phyloP scores from a whole-genome alignment of 441 rosid genomes.

The Pelargonium myrrhifolium region DNA sequence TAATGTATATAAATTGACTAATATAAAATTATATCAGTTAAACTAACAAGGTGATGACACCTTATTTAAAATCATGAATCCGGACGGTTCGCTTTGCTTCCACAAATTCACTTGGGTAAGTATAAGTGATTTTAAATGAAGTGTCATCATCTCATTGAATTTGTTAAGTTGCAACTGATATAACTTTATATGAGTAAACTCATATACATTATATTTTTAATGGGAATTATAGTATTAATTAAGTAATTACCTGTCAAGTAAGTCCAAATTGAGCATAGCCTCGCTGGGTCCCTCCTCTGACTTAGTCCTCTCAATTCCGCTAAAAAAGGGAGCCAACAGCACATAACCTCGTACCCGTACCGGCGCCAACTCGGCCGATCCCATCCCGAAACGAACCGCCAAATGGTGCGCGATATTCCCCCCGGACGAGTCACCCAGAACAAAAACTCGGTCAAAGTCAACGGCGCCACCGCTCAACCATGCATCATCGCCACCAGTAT shows the following conservation, averaged over 20 bases:
- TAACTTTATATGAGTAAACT: too few species aligned
- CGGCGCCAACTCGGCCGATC: slow-evolving; percentile 36
- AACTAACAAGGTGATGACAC: too few species aligned
- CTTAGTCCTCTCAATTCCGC: slow-evolving; percentile 64
- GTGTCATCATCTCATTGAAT: too few species aligned
- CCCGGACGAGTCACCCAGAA: slow-evolving; percentile 82
- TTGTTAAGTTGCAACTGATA: too few species aligned
- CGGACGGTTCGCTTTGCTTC: too few species aligned
- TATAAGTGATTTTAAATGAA: too few species aligned
- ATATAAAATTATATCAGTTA: too few species aligned
- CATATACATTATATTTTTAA: too few species aligned
- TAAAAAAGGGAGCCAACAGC: slow-evolving; percentile 73
- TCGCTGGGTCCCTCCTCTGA: slow-evolving; percentile 74
- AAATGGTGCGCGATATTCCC: slow-evolving; percentile 80
- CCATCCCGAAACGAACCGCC: slow-evolving; percentile 43
- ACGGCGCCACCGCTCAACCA: slow-evolving; percentile 26
- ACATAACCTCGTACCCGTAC: slow-evolving; percentile 68
- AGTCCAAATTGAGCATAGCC: slow-evolving; percentile 44
- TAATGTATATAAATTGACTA: too few species aligned
- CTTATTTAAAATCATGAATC: too few species aligned
- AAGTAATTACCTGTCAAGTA: slow-evolving; percentile 57
- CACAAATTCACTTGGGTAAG: too few species aligned
- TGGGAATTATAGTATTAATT: not conserved
- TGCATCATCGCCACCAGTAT: too few species aligned
- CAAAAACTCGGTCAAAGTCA: slow-evolving; percentile 54